Base-by-base conservation (phyloP, 805 yeast species). In the Saccharomyces mikatae region DNA sequence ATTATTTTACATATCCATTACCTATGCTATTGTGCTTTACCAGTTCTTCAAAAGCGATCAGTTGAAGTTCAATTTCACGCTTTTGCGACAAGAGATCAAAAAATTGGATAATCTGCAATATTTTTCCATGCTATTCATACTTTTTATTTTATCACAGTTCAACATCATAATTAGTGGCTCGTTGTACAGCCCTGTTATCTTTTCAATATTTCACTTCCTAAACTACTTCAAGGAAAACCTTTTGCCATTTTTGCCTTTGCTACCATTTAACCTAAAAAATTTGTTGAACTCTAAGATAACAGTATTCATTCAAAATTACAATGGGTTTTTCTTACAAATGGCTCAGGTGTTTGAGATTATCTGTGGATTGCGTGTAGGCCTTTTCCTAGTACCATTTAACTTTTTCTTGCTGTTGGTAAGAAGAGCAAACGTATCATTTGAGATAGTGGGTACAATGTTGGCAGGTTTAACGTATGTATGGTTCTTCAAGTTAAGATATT, bases 91-190 rank as follows among this genome's bases (percentile, higher is more conserved):
- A 24, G 64, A 64, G 48, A 26, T 66, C 41, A 57, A 61, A 17
- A 62, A 63, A 4, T 61, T 84, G 67, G 89, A 83, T 65, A 86
- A 86, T 65, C 73, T 80, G 54, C 88, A 84, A 58, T 86, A 85
- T 66, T 74, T 85, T 54, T 62, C 76, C 22, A 62, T 80, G 58
- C 74, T 75, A 60, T 64, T 71, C 60, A 71, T 58, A 41, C 73
- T 64, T 61, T 71, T 63, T 72, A 68, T 74, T 64, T 69, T 76
- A 72, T 68, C 82, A 73, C 44, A 76, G 71, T 58, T 76, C 60
- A 60, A 74, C 65, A 59, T 65, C 70, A 62, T 75, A 58, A 64
- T 80, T 41, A 63, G 74, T 4, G 80, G 80, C 56, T 75, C 83
- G 2, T 70, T 83, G 56, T 74, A 81, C 58, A 83, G 89, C 29